These are phyloP conservation scores for Cryphonectria naterciae DNA, from an alignment of 2,329 filamentous ascomycete genomes.

Conservation along the genomic window DNA sequence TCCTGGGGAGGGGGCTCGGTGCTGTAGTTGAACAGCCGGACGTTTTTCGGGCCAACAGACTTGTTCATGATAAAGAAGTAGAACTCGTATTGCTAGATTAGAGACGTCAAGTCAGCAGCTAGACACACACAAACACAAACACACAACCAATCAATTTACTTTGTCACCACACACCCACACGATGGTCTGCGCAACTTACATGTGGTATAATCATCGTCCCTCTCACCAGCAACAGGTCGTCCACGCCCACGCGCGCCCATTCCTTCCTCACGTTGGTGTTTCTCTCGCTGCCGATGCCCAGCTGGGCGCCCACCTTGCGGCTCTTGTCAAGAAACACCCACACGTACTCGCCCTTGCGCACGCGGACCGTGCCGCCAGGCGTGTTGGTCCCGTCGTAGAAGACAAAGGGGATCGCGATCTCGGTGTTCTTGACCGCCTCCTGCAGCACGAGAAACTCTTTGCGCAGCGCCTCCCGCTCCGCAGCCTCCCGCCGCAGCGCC, in stretches of 20 bases:
- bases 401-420: conserved; percentile 90
- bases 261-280: conserved; percentile 72
- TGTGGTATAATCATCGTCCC: conserved; percentile 92
- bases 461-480: conserved; percentile 72
- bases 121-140: conserved; percentile 12
- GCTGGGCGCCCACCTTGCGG: conserved; percentile 84
- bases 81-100: conserved; percentile 85
- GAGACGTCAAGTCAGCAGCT: conserved; percentile 33
- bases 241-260: conserved; percentile 92
- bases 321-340: conserved; percentile 95
- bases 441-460: conserved; percentile 84
- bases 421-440: conserved; percentile 83
- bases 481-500: conserved; percentile 74
- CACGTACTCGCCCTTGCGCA: conserved; percentile 91
- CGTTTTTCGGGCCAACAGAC: conserved; percentile 72
- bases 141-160: conserved; percentile 14
- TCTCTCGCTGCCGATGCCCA: conserved; percentile 70
- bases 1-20: conserved; percentile 48
- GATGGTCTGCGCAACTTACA: conserved; percentile 58
- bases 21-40: conserved; percentile 76
- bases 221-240: conserved; percentile 91
- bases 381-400: conserved; percentile 96
- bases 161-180: neutral
- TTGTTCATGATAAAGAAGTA: conserved; percentile 96
- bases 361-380: conserved; percentile 78